These are phyloP conservation scores for Sisymbrium irio DNA, from an alignment of 345 rosid genomes.

Conservation along the genomic window DNA sequence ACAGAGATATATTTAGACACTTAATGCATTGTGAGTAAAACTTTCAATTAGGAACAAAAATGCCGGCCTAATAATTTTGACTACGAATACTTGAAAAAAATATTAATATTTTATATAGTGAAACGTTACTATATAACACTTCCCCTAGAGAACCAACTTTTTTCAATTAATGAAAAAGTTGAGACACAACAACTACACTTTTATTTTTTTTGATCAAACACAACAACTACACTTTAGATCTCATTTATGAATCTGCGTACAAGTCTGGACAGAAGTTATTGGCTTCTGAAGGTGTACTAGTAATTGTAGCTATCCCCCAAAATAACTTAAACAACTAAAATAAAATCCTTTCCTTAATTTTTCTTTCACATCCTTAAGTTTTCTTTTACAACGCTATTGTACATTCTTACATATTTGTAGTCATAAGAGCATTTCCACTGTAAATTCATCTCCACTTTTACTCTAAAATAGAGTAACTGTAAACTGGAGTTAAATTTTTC, in stretches of 20 bases:
- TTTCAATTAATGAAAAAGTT: conserved; percentile 12
- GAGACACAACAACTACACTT: conserved; percentile 18
- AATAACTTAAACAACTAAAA: neutral
- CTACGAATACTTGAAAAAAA: neutral
- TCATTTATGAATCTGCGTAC: conserved; percentile 3
- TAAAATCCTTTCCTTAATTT: neutral
- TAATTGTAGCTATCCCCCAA: neutral
- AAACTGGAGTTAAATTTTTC: too few species aligned
- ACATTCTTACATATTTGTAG: neutral
- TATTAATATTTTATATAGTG: too few species aligned
- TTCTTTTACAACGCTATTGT: neutral
- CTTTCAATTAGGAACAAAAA: neutral
- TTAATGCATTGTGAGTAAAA: neutral
- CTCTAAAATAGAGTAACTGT: too few species aligned
- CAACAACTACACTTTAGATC: conserved; percentile 19
- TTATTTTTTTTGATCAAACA: too few species aligned
- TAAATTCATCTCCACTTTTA: too few species aligned
- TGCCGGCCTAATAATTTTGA: neutral
- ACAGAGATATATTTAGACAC: neutral
- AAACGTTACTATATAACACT: too few species aligned
- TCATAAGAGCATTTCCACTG: too few species aligned
- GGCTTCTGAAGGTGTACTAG: neutral
- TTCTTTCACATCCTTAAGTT: neutral
- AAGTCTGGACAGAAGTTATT: neutral
- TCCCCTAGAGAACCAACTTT: neutral